Evolutionary conservation across 495 filamentous ascomycete species (phyloP).

Genomic region (Penicillium flavigenum): DNA sequence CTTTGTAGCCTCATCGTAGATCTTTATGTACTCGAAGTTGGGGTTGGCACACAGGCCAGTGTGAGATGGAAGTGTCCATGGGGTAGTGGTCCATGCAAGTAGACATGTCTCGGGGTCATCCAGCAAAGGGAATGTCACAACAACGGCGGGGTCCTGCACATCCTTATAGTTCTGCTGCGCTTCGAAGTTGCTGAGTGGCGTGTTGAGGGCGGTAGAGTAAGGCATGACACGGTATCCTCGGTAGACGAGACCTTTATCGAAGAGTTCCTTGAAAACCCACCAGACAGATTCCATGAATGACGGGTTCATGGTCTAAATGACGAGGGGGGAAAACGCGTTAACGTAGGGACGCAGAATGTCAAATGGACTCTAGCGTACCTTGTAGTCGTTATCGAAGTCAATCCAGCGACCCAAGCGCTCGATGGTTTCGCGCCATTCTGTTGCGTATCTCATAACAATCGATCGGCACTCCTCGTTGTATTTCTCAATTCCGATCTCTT

Average conservation of each 20-base stretch:
- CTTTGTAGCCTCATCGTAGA: slow-evolving; percentile 74
- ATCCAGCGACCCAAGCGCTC: slow-evolving; percentile 94
- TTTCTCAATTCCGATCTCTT: slow-evolving; percentile 79
- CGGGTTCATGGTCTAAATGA: slow-evolving; percentile 76
- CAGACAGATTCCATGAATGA: slow-evolving; percentile 95
- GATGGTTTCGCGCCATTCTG: slow-evolving; percentile 88
- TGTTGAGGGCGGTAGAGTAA: slow-evolving; percentile 87
- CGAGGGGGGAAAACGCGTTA: not conserved
- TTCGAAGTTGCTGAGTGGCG: slow-evolving; percentile 91
- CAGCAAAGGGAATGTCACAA: slow-evolving; percentile 82
- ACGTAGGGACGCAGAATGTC: not conserved
- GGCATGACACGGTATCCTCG: slow-evolving; percentile 90
- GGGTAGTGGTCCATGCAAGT: slow-evolving; percentile 93
- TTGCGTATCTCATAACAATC: slow-evolving; percentile 91
- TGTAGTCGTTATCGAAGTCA: slow-evolving; percentile 98
- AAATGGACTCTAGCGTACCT: slow-evolving; percentile 48
- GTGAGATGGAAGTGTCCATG: slow-evolving; percentile 92
- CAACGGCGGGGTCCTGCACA: slow-evolving; percentile 86
- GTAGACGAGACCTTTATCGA: slow-evolving; percentile 85
- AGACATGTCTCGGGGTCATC: slow-evolving; percentile 72
- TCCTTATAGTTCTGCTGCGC: slow-evolving; percentile 94
- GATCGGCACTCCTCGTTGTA: slow-evolving; percentile 93
- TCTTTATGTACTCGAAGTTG: slow-evolving; percentile 91
- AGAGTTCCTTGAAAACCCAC: slow-evolving; percentile 95
- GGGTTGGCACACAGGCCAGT: slow-evolving; percentile 78